Conservation (phyloP, 495 filamentous ascomycete genomes). For the Hypoxylon lenormandii region DNA sequence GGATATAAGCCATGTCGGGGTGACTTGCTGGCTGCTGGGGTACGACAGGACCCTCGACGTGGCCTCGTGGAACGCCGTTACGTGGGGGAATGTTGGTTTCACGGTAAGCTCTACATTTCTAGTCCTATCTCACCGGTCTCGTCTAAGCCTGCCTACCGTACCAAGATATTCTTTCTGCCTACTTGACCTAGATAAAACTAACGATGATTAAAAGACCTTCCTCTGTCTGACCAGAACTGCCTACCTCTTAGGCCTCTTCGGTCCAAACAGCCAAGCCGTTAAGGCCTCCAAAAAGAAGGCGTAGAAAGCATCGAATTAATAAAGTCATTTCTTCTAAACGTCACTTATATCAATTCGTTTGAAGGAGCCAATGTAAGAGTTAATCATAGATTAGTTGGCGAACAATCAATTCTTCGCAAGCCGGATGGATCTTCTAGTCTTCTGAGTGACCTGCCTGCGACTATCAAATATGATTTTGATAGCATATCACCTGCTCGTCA, state of each 20-base stretch:
- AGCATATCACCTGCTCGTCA: too few relatives aligned
- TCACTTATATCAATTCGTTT: too few relatives aligned
- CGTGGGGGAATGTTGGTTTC: conserved; percentile 78
- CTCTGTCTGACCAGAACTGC: conserved; percentile 67
- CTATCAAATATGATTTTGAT: too few relatives aligned
- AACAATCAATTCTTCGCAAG: background rate
- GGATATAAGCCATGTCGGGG: conserved; percentile 76
- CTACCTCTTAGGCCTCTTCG: conserved; percentile 71
- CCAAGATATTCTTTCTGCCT: background rate
- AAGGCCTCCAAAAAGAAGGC: conserved; percentile 35
- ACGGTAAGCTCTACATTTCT: conserved; percentile 59
- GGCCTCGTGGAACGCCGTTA: conserved; percentile 72
- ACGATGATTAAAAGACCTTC: conserved; percentile 51
- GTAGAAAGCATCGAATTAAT: background rate
- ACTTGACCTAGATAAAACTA: conserved; percentile 1
- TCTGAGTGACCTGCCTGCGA: too few relatives aligned
- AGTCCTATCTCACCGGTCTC: background rate
- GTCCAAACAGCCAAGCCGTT: conserved; percentile 49
- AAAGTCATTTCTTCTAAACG: too few relatives aligned
- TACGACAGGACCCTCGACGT: conserved; percentile 65
- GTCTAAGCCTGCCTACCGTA: background rate
- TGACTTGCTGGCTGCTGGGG: conserved; percentile 71
- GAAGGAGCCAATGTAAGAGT: too few relatives aligned
- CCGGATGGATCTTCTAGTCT: too few relatives aligned
- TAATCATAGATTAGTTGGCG: background rate